phyloP scores from a whole-genome alignment of 371 early-diverging fungal genomes.

The Rhizopus stolonifer region DNA sequence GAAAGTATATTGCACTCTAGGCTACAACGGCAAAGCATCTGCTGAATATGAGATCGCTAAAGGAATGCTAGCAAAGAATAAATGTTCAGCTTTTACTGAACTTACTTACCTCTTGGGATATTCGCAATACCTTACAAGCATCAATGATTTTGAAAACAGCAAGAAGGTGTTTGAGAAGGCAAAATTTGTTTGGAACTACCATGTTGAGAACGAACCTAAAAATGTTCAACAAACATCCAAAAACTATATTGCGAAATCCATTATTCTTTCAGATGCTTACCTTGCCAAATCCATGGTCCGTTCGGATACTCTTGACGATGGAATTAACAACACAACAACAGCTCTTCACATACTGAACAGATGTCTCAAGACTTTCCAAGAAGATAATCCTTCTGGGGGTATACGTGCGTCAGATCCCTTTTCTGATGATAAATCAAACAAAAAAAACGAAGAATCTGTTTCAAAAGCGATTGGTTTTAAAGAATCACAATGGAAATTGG shows the following conservation, averaged over 20 bases:
- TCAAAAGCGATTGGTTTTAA: constrained; percentile 19
- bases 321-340: constrained; percentile 8
- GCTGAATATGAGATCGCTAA: constrained; percentile 51
- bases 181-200: constrained; percentile 13
- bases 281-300: constrained; percentile 2
- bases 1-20: constrained; percentile 53
- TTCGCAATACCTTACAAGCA: constrained; percentile 38
- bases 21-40: constrained; percentile 69
- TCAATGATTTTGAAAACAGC: constrained; percentile 43
- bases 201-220: background rate
- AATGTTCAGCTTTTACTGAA: constrained; percentile 24
- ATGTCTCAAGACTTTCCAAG: constrained; percentile 10
- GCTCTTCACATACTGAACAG: constrained; percentile 12
- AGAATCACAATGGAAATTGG: constrained; percentile 46
- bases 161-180: constrained; percentile 12
- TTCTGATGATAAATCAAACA: background rate
- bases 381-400: background rate
- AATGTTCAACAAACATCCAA: background rate
- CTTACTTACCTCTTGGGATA: constrained; percentile 38
- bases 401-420: constrained; percentile 1
- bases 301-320: constrained; percentile 11
- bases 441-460: constrained; percentile 5
- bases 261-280: constrained; percentile 4
- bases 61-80: constrained; percentile 28
- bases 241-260: background rate